These are phyloP conservation scores for Purshia tridentata DNA, from an alignment of 306 rosid species.

Conservation along the genomic window DNA sequence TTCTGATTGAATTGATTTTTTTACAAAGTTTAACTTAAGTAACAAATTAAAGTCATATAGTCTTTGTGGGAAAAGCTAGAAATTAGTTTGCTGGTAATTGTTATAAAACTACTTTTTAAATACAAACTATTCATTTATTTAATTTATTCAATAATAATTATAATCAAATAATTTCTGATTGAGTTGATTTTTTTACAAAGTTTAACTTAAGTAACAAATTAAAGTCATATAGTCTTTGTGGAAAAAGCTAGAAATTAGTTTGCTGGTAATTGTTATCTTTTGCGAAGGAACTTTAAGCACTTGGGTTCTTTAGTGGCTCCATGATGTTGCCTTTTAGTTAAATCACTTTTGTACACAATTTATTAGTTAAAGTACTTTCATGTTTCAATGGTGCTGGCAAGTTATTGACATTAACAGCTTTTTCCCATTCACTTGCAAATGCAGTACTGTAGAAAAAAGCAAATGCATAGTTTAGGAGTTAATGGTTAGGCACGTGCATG, in stretches of 20 bases:
- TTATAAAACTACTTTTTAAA: too few relatives aligned
- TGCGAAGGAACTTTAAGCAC: neutral
- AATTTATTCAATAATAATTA: too few relatives aligned
- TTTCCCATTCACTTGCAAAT: conserved; percentile 7
- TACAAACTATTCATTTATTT: too few relatives aligned
- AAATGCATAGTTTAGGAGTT: neutral
- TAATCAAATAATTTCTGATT: too few relatives aligned
- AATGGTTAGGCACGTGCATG: conserved; percentile 22
- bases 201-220: too few relatives aligned
- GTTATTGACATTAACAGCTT: conserved; percentile 18
- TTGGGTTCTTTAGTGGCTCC: neutral
- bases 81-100: neutral
- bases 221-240: too few relatives aligned
- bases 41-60: too few relatives aligned
- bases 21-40: too few relatives aligned
- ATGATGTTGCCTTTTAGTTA: too few relatives aligned
- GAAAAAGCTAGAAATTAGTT: neutral
- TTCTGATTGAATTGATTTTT: too few relatives aligned
- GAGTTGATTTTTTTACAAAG: too few relatives aligned
- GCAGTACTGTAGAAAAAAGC: neutral
- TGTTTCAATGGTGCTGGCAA: conserved; percentile 10
- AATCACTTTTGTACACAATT: neutral
- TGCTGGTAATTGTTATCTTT: neutral
- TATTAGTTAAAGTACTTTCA: neutral
- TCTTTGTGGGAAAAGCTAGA: neutral